Conservation (phyloP, 108 stramenopile species). For the Aureococcus anophagefferens region DNA sequence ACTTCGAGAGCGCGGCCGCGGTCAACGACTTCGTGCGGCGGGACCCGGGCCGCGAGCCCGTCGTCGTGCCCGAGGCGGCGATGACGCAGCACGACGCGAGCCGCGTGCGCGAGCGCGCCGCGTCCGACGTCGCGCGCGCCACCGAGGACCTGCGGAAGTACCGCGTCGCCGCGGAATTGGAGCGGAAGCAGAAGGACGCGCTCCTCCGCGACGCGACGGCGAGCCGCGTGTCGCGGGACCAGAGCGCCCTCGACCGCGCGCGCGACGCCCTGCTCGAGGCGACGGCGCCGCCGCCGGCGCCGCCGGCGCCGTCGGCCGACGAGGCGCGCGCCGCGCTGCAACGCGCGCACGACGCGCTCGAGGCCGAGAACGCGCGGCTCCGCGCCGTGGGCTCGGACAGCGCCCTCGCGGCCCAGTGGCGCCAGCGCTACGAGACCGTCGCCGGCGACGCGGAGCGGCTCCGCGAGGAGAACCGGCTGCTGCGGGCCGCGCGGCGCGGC, state of each 20-base stretch:
- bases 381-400: conserved; percentile 20
- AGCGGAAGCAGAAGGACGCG: conserved; percentile 18
- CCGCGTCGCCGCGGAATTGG: conserved; percentile 21
- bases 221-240: neutral
- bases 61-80: neutral
- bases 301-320: neutral
- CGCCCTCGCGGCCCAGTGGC: conserved; percentile 33
- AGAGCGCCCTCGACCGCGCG: neutral
- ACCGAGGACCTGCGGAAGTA: conserved; percentile 24
- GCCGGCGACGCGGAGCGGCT: conserved; percentile 13
- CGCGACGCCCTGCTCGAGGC: neutral
- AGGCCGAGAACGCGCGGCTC: conserved; percentile 23
- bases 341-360: conserved; percentile 12
- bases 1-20: neutral
- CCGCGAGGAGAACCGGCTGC: conserved; percentile 24
- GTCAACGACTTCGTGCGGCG: neutral
- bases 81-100: neutral
- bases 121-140: conserved; percentile 1
- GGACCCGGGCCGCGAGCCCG: neutral
- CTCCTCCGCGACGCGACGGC: neutral
- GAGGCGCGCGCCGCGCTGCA: conserved; percentile 17
- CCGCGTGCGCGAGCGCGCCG: too few relatives aligned
- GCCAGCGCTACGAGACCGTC: conserved; percentile 30
- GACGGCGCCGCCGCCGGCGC: neutral
- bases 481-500: neutral